Base-by-base conservation (phyloP, 2,329 filamentous ascomycete genomes). In the Leptographium radiaticola region DNA sequence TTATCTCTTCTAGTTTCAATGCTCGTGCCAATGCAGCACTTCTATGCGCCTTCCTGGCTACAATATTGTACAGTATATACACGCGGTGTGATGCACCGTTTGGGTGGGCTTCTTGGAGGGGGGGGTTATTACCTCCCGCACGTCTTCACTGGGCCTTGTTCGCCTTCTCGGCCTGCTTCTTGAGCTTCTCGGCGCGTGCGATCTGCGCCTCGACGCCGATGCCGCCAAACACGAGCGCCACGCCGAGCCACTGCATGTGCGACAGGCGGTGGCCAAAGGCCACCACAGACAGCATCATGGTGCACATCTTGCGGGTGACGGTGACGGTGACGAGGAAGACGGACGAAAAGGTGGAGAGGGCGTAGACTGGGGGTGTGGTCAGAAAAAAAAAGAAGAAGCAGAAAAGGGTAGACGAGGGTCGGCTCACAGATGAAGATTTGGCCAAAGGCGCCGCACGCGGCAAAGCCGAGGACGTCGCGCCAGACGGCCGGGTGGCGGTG, bases 261-360 rank as follows among this genome's bases (percentile, higher is more conserved):
- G 81, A 86, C 49, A 98, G 77, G 58, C 79, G 80, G 68, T 98
- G 93, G 33, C 93, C 93, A 67, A 97, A 98, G 71, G 89, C 89
- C 57, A 97, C 75, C 33, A 98, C 93, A 53, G 89, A 95, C 51
- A 97, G 76, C 56, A 97, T 88, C 93, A 98, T 98, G 60, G 91
- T 97, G 67, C 97, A 80, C 93, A 98, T 98, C 74, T 98, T 98
- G 65, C 93, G 80, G 47, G 93, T 98, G 47, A 98, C 93, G 2
- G 89, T 98, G 3, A 98, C 90, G 6, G 93, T 97, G 45, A 97
- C 91, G 50, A 98, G 81, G 51, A 97, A 77, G 49, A 98, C 79
- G 11, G 86, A 93, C 11, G 87, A 93, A 71, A 97, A 98, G 15
- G 87, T 88, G 15, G 89, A 86, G 7, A 98, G 79, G 0, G 93